A percentile compares a stretch with the other conserved stretches of the same genome.
These are phyloP conservation scores for Diaporthe sp. DNA, from an alignment of 2,329 filamentous ascomycete genomes.

Conservation along the genomic window DNA sequence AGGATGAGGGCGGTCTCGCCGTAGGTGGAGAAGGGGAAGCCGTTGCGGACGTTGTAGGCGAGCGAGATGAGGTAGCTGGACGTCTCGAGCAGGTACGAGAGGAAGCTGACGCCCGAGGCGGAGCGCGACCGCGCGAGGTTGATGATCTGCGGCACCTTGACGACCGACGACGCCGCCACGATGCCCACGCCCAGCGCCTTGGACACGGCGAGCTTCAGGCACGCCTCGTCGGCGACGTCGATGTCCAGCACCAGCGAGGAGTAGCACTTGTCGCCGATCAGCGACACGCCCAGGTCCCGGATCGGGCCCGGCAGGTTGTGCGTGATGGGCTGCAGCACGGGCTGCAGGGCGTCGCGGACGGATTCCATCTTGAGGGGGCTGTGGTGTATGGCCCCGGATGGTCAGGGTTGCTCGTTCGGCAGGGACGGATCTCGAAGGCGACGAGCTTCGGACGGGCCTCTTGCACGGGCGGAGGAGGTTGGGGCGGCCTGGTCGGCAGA, in stretches of 20 bases:
- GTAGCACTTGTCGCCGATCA: conserved; percentile 90
- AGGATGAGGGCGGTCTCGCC: conserved; percentile 95
- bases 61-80: conserved; percentile 88
- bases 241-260: conserved; percentile 86
- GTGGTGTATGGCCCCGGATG: background rate
- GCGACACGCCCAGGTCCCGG: conserved; percentile 78
- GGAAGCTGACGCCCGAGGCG: conserved; percentile 86
- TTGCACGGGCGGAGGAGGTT: background rate
- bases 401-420: background rate
- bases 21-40: conserved; percentile 96
- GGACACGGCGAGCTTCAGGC: conserved; percentile 89
- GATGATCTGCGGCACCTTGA: conserved; percentile 97
- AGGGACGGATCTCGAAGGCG: background rate
- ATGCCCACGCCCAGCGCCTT: conserved; percentile 96
- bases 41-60: conserved; percentile 91
- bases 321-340: conserved; percentile 79
- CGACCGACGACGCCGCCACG: conserved; percentile 87
- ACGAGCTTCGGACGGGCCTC: background rate
- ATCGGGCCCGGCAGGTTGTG: conserved; percentile 80
- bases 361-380: conserved; percentile 71
- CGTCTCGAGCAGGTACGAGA: conserved; percentile 94
- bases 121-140: conserved; percentile 89
- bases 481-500: background rate
- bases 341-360: conserved; percentile 72
- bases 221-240: conserved; percentile 80